These are phyloP conservation scores for Barnettozyma sucrosica DNA, from an alignment of 805 yeast species.

Conservation along the genomic window DNA sequence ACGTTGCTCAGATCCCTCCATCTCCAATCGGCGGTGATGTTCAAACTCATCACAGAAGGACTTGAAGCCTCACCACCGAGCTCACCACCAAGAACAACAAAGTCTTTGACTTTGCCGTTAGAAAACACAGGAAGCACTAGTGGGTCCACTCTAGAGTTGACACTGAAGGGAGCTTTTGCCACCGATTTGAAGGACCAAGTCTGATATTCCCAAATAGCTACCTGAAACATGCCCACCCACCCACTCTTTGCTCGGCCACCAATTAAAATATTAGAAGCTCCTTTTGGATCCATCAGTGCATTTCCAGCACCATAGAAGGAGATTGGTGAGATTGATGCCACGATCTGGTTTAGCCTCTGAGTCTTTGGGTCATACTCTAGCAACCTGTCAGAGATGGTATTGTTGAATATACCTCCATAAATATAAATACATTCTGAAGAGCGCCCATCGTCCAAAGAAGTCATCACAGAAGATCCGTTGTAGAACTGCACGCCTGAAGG, in stretches of 20 bases:
- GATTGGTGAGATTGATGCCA: conserved; percentile 49
- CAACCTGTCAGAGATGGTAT: conserved; percentile 35
- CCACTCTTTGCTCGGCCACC: conserved; percentile 63
- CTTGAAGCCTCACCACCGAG: conserved; percentile 40
- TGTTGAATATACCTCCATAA: conserved; percentile 42
- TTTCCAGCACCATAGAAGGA: conserved; percentile 48
- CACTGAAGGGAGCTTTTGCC: conserved; percentile 25
- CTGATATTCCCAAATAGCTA: conserved; percentile 65
- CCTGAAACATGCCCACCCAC: conserved; percentile 68
- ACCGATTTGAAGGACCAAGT: conserved; percentile 59
- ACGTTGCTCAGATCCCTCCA: conserved; percentile 21
- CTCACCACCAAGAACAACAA: conserved; percentile 60
- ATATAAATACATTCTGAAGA: conserved; percentile 38
- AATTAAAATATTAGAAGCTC: conserved; percentile 45
- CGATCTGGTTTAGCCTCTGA: conserved; percentile 32
- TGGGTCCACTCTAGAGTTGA: conserved; percentile 50
- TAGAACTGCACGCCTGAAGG: conserved; percentile 9
- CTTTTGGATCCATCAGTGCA: conserved; percentile 32
- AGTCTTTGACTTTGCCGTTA: conserved; percentile 24
- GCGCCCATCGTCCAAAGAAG: conserved; percentile 30
- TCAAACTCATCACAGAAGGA: conserved; percentile 19
- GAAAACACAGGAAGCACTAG: conserved; percentile 50
- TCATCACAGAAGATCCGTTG: conserved; percentile 35
- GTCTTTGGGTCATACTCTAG: conserved; percentile 37
- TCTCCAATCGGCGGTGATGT: conserved; percentile 20